Evolutionary conservation across 2,329 filamentous ascomycete species (phyloP), one percentile per base, ranked within the genome.

Genomic region (Talaromyces islandicus): DNA sequence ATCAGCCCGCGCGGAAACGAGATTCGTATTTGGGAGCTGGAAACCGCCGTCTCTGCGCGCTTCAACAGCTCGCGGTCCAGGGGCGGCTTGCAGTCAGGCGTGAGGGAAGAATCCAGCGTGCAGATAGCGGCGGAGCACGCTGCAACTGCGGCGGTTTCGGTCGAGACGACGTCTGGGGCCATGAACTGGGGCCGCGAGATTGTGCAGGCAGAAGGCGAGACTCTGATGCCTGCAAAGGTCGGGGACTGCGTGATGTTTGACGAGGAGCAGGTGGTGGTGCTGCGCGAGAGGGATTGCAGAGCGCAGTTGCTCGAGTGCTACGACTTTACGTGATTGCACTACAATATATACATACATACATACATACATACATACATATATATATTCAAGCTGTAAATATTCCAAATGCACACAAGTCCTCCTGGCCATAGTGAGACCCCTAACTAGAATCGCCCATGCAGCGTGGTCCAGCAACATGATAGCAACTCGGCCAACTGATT

Each of bases 11-110:
- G 85, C n/a, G 92, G 91, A 29, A 87, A 88, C 60, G 88, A 91
- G 71, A 85, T 91, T 63, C 85, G 92, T 7, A 86, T 96, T 6
- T 97, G 92, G 92, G 91, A 96, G 68, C 81, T 97, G 0, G 92
- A 96, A 74, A 88, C 88, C 7, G 82, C 88, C 3, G 80, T 83
- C 55, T 76, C 78, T 1, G 81, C 43, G 12, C 57, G 52, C 43
- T 54, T 50, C 50, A 4, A 56, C 54, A 66, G 19, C 7, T 46
- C 43, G 19, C 43, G 43, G 19, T 12, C 43, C 9, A 4, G 19
- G 77, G 12, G 71, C 2, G 30, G 30, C 74, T 38, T 75, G 76
- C 24, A 78, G 72, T 64, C 73, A 75, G 29, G 71, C 77, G 74
- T 62, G 70, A 74, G 61, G 71, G 69, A 79, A 19, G 79, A 83